phyloP scores from a whole-genome alignment of 495 filamentous ascomycete genomes.

The Aspergillus funiculosus region DNA sequence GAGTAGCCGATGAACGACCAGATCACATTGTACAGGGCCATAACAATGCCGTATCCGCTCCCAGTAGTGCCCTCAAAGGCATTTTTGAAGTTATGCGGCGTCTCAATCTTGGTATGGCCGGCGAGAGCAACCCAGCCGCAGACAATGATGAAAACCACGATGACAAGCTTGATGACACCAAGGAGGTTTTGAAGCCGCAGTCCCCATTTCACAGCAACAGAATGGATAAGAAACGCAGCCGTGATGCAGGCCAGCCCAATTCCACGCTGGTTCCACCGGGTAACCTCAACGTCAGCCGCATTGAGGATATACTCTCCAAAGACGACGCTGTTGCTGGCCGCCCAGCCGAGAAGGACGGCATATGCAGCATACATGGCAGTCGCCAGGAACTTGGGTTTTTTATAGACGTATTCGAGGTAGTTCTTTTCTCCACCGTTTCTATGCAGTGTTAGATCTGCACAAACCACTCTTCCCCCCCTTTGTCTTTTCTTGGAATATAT shows the following conservation, averaged over 20 bases:
- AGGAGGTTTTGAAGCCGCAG: constrained; percentile 60
- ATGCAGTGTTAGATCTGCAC: constrained; percentile 1
- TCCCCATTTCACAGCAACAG: constrained; percentile 60
- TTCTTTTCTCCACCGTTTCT: constrained; percentile 65
- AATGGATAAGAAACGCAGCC: constrained; percentile 55
- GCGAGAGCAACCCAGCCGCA: constrained; percentile 59
- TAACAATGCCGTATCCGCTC: constrained; percentile 55
- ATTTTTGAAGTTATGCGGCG: constrained; percentile 60
- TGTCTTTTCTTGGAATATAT: too few species aligned
- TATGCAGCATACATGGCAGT: constrained; percentile 58
- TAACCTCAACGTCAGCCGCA: constrained; percentile 53
- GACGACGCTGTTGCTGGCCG: constrained; percentile 59
- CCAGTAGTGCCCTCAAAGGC: constrained; percentile 56
- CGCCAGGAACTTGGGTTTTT: constrained; percentile 59
- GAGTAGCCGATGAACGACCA: constrained; percentile 63
- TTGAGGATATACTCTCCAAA: constrained; percentile 66
- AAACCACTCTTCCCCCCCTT: too few species aligned
- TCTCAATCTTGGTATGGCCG: constrained; percentile 36
- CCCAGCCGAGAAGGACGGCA: constrained; percentile 49
- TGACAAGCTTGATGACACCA: constrained; percentile 60
- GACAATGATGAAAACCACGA: constrained; percentile 62
- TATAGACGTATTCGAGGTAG: constrained; percentile 63
- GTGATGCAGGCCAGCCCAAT: constrained; percentile 63
- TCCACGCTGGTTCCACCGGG: constrained; percentile 63
- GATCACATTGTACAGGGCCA: constrained; percentile 60